Percentiles rank a stretch among this genome's conserved stretches.
phyloP scores from a whole-genome alignment of 495 filamentous ascomycete species.

The Podospora pseudoanserina region DNA sequence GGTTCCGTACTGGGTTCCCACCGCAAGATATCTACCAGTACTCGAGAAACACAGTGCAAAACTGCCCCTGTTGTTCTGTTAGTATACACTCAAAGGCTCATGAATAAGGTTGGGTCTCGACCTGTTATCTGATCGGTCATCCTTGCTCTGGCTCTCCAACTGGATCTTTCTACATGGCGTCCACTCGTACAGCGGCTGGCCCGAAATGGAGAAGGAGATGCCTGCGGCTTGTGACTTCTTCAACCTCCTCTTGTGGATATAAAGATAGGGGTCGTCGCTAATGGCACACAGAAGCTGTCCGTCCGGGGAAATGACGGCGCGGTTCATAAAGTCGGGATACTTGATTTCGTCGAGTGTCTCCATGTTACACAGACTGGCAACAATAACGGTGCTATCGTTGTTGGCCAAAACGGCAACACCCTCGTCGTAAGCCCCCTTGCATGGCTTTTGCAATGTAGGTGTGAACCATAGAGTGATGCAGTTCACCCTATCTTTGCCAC shows the following conservation, averaged over 20 bases:
- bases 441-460: constrained; percentile 16
- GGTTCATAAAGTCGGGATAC: constrained; percentile 82
- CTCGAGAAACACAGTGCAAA: constrained; percentile 54
- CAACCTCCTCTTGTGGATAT: constrained; percentile 60
- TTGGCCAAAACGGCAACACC: constrained; percentile 58
- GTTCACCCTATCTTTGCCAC: constrained; percentile 51
- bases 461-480: constrained; percentile 56
- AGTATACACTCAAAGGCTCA: constrained; percentile 4
- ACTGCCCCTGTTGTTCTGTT: constrained; percentile 41
- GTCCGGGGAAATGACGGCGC: constrained; percentile 86
- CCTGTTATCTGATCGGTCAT: constrained; percentile 44
- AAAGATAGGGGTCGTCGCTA: constrained; percentile 77
- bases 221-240: constrained; percentile 12
- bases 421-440: constrained; percentile 37
- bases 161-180: constrained; percentile 38
- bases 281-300: constrained; percentile 76
- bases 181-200: constrained; percentile 38
- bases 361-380: constrained; percentile 60
- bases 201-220: constrained; percentile 9
- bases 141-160: constrained; percentile 46
- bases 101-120: constrained; percentile 1
- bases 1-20: constrained; percentile 56
- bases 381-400: constrained; percentile 81
- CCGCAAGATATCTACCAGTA: constrained; percentile 49
- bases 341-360: constrained; percentile 60